These are phyloP conservation scores for Nakazawaea ambrosiae DNA, from an alignment of 805 yeast genomes.

Conservation along the genomic window DNA sequence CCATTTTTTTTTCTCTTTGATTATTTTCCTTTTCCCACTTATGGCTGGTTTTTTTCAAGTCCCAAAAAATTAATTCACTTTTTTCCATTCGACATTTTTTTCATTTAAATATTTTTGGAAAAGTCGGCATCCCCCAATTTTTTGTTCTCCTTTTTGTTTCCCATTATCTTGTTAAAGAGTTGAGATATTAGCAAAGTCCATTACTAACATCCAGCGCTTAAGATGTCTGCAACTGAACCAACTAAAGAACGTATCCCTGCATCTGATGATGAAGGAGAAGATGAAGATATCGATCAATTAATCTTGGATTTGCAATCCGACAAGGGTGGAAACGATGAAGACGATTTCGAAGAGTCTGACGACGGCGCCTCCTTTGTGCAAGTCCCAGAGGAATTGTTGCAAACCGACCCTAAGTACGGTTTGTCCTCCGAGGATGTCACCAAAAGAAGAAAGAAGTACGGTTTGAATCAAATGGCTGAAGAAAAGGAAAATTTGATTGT, in stretches of 20 bases:
- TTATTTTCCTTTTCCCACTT: no score
- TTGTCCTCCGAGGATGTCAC: conserved; percentile 69
- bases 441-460: conserved; percentile 84
- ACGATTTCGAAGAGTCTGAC: conserved; percentile 36
- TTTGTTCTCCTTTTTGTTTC: no score
- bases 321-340: conserved; percentile 43
- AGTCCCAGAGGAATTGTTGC: conserved; percentile 79
- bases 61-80: no score
- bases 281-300: conserved; percentile 66
- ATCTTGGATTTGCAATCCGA: conserved; percentile 73
- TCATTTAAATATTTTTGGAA: no score
- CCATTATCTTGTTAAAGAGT: no score
- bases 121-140: no score
- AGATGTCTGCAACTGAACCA: conserved; percentile 17
- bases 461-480: conserved; percentile 87
- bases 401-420: conserved; percentile 77
- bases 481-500: conserved; percentile 73
- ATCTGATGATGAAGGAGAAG: conserved; percentile 59
- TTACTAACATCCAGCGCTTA: no score
- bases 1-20: no score
- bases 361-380: conserved; percentile 61
- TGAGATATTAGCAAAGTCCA: no score
- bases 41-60: no score
- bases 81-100: no score
- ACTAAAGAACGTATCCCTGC: conserved; percentile 22